Conservation (phyloP, 192 early-diverging fungal genomes). For the Coemansia sp. region DNA sequence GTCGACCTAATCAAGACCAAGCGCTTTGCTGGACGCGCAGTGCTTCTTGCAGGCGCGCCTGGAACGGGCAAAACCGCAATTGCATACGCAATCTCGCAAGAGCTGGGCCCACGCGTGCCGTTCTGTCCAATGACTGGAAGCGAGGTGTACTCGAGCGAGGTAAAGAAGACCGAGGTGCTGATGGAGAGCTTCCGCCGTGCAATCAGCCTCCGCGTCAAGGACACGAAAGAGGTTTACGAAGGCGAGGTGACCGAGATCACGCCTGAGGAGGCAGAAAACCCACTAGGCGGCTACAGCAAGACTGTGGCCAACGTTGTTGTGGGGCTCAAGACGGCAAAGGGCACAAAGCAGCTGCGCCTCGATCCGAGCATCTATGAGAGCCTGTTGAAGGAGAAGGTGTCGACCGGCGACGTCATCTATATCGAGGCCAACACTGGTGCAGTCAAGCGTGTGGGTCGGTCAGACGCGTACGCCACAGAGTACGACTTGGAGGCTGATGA, state of each 20-base stretch:
- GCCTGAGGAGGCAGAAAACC: slow-evolving; percentile 98
- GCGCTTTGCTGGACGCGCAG: slow-evolving; percentile 96
- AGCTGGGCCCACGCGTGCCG: slow-evolving; percentile 97
- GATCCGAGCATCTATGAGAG: slow-evolving; percentile 98
- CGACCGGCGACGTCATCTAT: slow-evolving; percentile 96
- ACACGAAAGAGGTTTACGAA: slow-evolving; percentile 99
- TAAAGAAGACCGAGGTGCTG: slow-evolving; percentile 99
- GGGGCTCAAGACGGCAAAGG: slow-evolving; percentile 98
- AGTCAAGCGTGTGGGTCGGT: slow-evolving; percentile 98
- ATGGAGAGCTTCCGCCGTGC: slow-evolving; percentile 99
- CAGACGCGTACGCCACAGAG: slow-evolving; percentile 98
- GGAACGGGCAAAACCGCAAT: slow-evolving; percentile 99
- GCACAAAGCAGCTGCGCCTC: slow-evolving; percentile 95
- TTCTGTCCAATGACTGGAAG: slow-evolving; percentile 99
- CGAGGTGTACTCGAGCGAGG: slow-evolving; percentile 97
- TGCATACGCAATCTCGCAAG: slow-evolving; percentile 94
- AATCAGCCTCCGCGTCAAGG: slow-evolving; percentile 96
- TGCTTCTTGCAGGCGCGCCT: slow-evolving; percentile 93
- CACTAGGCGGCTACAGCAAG: slow-evolving; percentile 97
- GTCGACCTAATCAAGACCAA: slow-evolving; percentile 94
- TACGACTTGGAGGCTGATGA: slow-evolving; percentile 98
- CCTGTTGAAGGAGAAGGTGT: slow-evolving; percentile 96
- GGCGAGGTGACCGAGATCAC: slow-evolving; percentile 98
- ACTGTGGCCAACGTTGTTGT: slow-evolving; percentile 94
- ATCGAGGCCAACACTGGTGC: slow-evolving; percentile 97